Evolutionary conservation across 202 grass and related monocot genomes (phyloP).

Genomic region (Bolboschoenoplectus hybrid): DNA sequence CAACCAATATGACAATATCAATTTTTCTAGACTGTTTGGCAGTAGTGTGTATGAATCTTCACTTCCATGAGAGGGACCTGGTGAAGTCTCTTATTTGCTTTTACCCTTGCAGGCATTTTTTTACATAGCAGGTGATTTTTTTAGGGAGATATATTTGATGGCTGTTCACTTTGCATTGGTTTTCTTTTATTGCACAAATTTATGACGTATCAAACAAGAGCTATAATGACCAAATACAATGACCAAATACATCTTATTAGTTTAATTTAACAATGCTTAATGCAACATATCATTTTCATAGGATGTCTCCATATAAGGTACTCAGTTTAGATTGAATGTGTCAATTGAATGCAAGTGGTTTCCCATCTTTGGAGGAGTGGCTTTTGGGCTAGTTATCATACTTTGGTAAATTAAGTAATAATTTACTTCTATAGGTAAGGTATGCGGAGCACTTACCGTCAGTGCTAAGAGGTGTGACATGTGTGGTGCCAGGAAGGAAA

Average conservation of each 20-base stretch:
- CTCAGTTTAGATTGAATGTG: neutral
- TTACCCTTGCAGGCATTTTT: neutral
- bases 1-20: too few species aligned
- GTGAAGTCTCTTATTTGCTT: too few species aligned
- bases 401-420: constrained; percentile 8
- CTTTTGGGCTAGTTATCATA: neutral
- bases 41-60: too few species aligned
- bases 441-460: constrained; percentile 98
- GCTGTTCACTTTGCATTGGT: neutral
- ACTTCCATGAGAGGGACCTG: too few species aligned
- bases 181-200: neutral
- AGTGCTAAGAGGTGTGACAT: constrained; percentile 85
- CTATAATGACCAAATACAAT: neutral
- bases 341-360: neutral
- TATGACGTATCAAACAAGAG: neutral
- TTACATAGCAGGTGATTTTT: neutral
- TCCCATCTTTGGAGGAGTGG: neutral
- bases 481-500: constrained; percentile 86
- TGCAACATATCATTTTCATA: neutral
- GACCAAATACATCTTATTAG: neutral
- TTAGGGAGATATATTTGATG: neutral
- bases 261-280: neutral
- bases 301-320: neutral
- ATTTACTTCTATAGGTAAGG: constrained; percentile 71
- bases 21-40: too few species aligned